Evolutionary conservation across 2,329 filamentous ascomycete species (phyloP), one percentile per base, ranked within the genome.

Genomic region (Aspergillus thermomutatus): DNA sequence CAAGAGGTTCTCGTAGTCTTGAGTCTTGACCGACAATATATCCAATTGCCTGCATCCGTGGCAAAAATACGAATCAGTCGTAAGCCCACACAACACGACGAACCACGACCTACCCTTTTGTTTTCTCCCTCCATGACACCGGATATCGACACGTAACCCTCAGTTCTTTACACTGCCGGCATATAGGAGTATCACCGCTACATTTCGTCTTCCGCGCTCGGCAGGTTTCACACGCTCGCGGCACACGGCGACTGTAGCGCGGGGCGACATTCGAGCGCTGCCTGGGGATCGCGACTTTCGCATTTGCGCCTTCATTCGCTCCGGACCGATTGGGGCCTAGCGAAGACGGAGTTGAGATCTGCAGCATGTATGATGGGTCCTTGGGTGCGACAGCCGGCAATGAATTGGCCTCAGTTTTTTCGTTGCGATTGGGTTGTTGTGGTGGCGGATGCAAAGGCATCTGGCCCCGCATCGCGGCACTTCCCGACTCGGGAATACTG

Each of bases 201-300:
- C 76, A 78, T 64, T 77, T 78, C n/a, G 70, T 76, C 60, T 78
- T 78, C 19, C 75, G 66, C 49, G 69, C 67, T 14, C 73, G 68
- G 56, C 76, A 78, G 21, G 74, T 71, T 61, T 77, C 73, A 50
- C 76, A 78, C 14, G 76, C 75, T 47, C 70, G 60, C n/a, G 69
- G 65, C 28, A 72, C 70, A 25, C 70, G 69, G 34, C 68, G 65
- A 56, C 61, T 64, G 55, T 64, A 64, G 43, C 62, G 60, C 26
- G 59, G 56, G 34, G 56, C 54, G 11, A 52, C 56, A 4, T 19
- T 49, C 10, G 61, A 52, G 5, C 60, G 63, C 53, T 69, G 64
- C 23, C 70, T 64, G 27, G 70, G 70, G 9, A 72, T 72, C 2
- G 69, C 66, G 17, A 73, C 66, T 56, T 72, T 73, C 37, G 59